A percentile compares a stretch with the other conserved stretches of the same genome.
phyloP scores from a whole-genome alignment of 2,329 filamentous ascomycete species.

The Tolypocladium pustulatum region DNA sequence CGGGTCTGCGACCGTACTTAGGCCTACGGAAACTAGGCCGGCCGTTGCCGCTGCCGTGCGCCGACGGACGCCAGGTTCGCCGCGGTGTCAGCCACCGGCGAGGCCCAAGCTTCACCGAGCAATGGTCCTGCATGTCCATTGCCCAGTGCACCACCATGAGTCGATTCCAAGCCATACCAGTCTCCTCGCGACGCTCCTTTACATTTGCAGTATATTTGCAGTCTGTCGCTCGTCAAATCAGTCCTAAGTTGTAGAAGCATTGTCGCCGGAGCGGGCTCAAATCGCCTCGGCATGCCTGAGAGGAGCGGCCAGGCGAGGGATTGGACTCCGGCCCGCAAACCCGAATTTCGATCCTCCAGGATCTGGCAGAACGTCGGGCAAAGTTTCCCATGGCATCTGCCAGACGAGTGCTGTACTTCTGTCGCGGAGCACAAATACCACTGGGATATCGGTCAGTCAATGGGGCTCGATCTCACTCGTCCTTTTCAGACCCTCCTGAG shows the following conservation, averaged over 20 bases:
- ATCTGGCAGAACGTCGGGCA: background rate
- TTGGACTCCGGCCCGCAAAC: background rate
- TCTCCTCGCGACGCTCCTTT: background rate
- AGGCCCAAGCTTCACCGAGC: background rate
- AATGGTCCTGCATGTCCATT: background rate
- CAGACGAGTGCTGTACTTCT: background rate
- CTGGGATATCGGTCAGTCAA: background rate
- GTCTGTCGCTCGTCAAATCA: too few species aligned
- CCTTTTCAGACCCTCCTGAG: background rate
- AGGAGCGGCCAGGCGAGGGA: background rate
- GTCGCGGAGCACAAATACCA: background rate
- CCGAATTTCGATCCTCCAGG: background rate
- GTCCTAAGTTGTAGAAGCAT: background rate
- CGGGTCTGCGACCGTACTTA: background rate
- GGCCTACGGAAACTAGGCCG: background rate
- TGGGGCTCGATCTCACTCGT: background rate
- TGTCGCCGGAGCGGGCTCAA: background rate
- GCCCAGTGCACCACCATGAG: background rate
- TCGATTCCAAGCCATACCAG: background rate
- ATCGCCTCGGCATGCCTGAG: background rate
- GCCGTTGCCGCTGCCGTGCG: background rate
- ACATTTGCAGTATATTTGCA: too few species aligned
- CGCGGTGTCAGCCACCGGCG: background rate
- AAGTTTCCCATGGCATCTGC: background rate
- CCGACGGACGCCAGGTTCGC: background rate